Conservation (phyloP, 192 early-diverging fungal species). For the Glomus cerebriforme region DNA sequence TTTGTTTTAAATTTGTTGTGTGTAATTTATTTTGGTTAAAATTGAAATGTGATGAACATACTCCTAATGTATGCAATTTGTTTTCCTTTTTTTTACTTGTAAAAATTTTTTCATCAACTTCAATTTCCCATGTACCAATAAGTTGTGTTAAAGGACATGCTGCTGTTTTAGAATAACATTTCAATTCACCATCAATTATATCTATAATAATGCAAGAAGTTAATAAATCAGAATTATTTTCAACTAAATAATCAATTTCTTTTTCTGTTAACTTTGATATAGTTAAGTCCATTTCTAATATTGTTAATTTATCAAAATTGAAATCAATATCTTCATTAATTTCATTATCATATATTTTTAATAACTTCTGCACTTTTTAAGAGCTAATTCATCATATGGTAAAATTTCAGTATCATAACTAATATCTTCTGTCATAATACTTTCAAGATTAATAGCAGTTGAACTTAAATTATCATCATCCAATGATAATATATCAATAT, state of each 20-base stretch:
- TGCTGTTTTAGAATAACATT: background rate
- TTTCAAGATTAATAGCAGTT: background rate
- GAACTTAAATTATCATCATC: slow-evolving; percentile 4
- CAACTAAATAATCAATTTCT: background rate
- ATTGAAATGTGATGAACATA: background rate
- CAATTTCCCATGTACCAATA: slow-evolving; percentile 16
- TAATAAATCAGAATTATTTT: background rate
- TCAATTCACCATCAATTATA: background rate
- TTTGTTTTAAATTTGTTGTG: background rate
- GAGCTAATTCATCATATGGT: background rate
- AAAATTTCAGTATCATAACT: background rate
- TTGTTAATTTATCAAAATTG: background rate
- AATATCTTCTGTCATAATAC: background rate
- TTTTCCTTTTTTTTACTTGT: background rate
- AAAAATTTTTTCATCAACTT: background rate
- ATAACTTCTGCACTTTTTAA: background rate
- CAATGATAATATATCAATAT: too few relatives aligned
- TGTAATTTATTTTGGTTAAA: slow-evolving; percentile 1
- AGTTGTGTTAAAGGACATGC: background rate
- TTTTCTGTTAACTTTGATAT: background rate
- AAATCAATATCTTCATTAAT: background rate
- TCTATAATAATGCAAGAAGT: background rate
- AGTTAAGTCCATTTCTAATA: background rate
- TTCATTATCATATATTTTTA: background rate
- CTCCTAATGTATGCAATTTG: background rate